Evolutionary conservation across 2,329 filamentous ascomycete species (phyloP).

Genomic region (Penicillium vulpinum): DNA sequence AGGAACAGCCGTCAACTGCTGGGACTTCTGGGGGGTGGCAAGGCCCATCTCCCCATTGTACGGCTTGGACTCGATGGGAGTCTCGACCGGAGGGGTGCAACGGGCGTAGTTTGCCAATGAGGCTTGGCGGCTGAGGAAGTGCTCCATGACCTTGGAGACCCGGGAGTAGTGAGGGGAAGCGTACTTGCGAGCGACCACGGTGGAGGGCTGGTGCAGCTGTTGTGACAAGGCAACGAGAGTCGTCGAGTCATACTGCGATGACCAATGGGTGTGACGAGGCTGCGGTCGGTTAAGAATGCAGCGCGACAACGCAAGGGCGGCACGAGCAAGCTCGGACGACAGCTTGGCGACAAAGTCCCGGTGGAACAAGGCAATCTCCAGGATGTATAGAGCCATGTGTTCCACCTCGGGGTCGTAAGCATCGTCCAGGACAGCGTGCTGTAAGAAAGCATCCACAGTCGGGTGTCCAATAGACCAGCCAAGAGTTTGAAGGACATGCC

Average conservation of each 20-base stretch:
- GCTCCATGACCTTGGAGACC: constrained; percentile 64
- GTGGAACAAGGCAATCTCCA: constrained; percentile 93
- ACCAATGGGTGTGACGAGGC: constrained; percentile 74
- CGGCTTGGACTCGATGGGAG: constrained; percentile 39
- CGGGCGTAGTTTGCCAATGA: constrained; percentile 52
- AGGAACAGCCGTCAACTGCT: constrained; percentile 35
- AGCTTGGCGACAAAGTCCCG: constrained; percentile 93
- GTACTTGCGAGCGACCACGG: constrained; percentile 68
- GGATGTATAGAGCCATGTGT: constrained; percentile 91
- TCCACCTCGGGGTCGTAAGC: constrained; percentile 82
- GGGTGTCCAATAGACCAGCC: constrained; percentile 96
- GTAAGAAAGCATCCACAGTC: constrained; percentile 90
- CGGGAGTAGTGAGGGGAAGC: constrained; percentile 64
- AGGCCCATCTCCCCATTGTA: constrained; percentile 45
- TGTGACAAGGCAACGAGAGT: constrained; percentile 63
- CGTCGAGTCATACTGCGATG: constrained; percentile 53
- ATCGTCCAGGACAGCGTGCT: constrained; percentile 76
- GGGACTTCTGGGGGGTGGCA: constrained; percentile 45
- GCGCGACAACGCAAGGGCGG: constrained; percentile 79
- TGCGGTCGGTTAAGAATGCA: constrained; percentile 82
- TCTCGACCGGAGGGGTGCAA: constrained; percentile 44
- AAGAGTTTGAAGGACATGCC: constrained; percentile 96
- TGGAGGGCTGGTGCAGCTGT: constrained; percentile 66
- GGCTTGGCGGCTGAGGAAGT: constrained; percentile 65
- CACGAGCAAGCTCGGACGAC: constrained; percentile 85